These are phyloP conservation scores for Cladosporium halotolerans DNA, from an alignment of 2,329 filamentous ascomycete genomes.

Conservation along the genomic window DNA sequence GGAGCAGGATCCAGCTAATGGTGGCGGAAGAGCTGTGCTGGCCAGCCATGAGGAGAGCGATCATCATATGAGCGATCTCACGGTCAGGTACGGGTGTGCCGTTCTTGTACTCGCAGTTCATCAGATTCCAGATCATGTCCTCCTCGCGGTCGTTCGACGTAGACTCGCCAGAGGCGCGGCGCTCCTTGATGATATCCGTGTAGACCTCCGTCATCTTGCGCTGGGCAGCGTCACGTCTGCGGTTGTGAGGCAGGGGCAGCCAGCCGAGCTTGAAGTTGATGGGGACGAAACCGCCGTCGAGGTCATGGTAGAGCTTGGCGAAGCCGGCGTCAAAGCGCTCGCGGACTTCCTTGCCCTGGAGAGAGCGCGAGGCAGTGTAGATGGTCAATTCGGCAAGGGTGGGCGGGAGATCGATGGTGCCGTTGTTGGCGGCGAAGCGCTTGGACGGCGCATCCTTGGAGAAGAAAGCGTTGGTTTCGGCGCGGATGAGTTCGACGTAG, in stretches of 20 bases:
- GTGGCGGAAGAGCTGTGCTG: constrained; percentile 85
- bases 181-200: constrained; percentile 71
- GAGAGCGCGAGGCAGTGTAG: constrained; percentile 78
- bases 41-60: constrained; percentile 84
- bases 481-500: constrained; percentile 72
- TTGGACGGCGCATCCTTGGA: constrained; percentile 51
- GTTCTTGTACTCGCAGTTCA: constrained; percentile 80
- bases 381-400: constrained; percentile 82
- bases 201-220: constrained; percentile 75
- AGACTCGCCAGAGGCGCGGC: constrained; percentile 51
- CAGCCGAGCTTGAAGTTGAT: constrained; percentile 89
- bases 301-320: constrained; percentile 76
- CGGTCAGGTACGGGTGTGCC: constrained; percentile 71
- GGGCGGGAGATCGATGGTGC: constrained; percentile 64
- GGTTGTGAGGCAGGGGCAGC: constrained; percentile 84
- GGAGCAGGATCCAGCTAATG: constrained; percentile 76
- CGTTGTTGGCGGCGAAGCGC: constrained; percentile 35
- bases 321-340: constrained; percentile 73
- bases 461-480: constrained; percentile 68
- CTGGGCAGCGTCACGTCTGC: constrained; percentile 71
- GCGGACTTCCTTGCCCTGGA: constrained; percentile 79
- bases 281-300: constrained; percentile 83
- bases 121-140: constrained; percentile 88
- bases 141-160: constrained; percentile 32
- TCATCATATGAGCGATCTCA: constrained; percentile 90